phyloP scores from a whole-genome alignment of 192 early-diverging fungal genomes.

The Umbelopsis vinacea region DNA sequence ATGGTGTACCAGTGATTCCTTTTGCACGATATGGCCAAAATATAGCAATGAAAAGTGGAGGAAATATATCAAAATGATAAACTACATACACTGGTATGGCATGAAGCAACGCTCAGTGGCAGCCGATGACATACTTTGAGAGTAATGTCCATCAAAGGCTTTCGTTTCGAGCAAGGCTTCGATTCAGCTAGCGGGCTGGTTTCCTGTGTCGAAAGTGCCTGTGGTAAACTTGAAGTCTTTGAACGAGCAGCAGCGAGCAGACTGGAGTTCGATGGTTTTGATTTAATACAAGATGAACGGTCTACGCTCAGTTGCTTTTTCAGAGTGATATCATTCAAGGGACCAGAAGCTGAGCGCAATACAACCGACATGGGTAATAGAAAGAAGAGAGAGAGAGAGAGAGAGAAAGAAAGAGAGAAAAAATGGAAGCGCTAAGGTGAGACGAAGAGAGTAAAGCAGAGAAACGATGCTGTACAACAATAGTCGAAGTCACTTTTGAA shows the following conservation, averaged over 20 bases:
- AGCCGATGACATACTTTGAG: slow-evolving; percentile 2
- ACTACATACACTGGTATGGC: slow-evolving; percentile 8
- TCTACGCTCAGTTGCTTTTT: slow-evolving; percentile 17
- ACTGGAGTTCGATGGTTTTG: not conserved
- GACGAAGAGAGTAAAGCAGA: slow-evolving; percentile 5
- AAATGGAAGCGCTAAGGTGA: not conserved
- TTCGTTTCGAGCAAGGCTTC: slow-evolving; percentile 3
- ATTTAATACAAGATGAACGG: slow-evolving; percentile 4
- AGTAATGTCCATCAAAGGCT: slow-evolving; percentile 21
- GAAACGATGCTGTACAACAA: slow-evolving; percentile 16
- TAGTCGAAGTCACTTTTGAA: slow-evolving; percentile 19
- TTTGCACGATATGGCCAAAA: slow-evolving; percentile 15
- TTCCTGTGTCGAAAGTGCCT: not conserved
- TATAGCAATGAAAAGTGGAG: not conserved
- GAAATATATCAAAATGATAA: slow-evolving; percentile 2
- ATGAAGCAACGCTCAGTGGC: slow-evolving; percentile 8
- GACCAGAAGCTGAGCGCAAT: slow-evolving; percentile 11
- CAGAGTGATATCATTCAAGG: not conserved
- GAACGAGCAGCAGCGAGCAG: not conserved
- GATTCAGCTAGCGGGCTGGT: not conserved
- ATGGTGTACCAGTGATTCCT: not conserved
- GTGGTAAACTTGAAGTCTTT: not conserved
- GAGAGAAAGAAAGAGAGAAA: slow-evolving; percentile 17
- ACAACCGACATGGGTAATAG: slow-evolving; percentile 3
- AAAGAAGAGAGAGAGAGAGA: not conserved